Evolutionary conservation across 2,329 filamentous ascomycete genomes (phyloP).

Genomic region (Phyllosticta paracitricarpa): DNA sequence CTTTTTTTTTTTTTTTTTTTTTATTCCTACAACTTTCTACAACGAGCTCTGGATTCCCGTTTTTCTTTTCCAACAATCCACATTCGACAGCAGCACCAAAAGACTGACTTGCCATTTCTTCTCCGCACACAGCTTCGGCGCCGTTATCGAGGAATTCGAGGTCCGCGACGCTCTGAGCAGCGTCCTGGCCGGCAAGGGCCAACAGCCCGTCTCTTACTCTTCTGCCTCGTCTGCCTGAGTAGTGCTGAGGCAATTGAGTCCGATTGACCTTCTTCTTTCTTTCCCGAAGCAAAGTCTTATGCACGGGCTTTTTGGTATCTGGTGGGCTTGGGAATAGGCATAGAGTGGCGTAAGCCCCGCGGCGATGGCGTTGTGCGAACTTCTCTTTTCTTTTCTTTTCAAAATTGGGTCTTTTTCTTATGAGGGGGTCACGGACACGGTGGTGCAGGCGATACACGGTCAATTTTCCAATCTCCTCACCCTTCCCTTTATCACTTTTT

Average conservation of each 20-base stretch:
- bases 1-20: not conserved
- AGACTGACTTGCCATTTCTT: not conserved
- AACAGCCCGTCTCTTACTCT: not conserved
- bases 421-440: not conserved
- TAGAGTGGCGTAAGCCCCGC: not conserved
- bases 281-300: too few relatives aligned
- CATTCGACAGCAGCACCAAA: not conserved
- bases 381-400: not conserved
- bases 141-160: constrained; percentile 63
- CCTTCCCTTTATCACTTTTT: too few relatives aligned
- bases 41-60: too few relatives aligned
- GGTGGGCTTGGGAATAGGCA: not conserved
- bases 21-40: too few relatives aligned
- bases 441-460: too few relatives aligned
- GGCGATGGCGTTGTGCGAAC: not conserved
- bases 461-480: too few relatives aligned
- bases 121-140: constrained; percentile 45
- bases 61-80: not conserved
- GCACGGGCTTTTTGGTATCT: too few relatives aligned
- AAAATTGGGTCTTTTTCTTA: not conserved
- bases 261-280: too few relatives aligned
- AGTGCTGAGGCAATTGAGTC: too few relatives aligned
- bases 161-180: constrained; percentile 67
- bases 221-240: not conserved
- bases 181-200: constrained; percentile 50